These are phyloP conservation scores for Plasmodium ovale DNA, from an alignment of 169 alveolate genomes.

Conservation along the genomic window DNA sequence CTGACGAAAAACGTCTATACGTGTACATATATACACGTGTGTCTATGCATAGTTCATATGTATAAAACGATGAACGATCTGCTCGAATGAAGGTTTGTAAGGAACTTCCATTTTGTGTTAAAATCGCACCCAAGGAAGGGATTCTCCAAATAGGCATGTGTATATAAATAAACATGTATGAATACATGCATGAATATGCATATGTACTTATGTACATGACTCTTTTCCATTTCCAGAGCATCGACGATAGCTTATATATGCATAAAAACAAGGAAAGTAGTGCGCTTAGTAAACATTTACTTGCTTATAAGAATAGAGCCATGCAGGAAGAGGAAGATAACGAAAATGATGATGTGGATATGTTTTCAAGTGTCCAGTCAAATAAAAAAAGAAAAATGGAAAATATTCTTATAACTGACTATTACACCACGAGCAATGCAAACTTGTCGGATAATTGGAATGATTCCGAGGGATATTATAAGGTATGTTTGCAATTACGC, in stretches of 20 bases:
- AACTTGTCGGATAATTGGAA: constrained; percentile 86
- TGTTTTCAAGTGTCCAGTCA: constrained; percentile 66
- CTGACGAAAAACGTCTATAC: neutral
- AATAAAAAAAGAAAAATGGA: constrained; percentile 51
- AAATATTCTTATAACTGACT: constrained; percentile 40
- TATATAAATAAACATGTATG: neutral
- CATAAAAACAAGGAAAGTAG: constrained; percentile 20
- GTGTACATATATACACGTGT: neutral
- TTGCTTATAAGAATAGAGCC: neutral
- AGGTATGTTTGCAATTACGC: constrained; percentile 64
- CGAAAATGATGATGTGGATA: constrained; percentile 68
- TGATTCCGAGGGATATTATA: constrained; percentile 88
- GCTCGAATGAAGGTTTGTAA: too few species aligned
- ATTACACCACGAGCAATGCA: constrained; percentile 69
- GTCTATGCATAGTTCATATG: too few species aligned
- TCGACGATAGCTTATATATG: constrained; percentile 16
- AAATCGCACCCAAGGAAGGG: too few species aligned
- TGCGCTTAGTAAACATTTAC: neutral
- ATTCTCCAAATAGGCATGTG: neutral
- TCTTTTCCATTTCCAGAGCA: constrained; percentile 6
- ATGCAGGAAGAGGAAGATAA: constrained; percentile 26
- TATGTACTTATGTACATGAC: neutral
- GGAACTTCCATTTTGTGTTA: too few species aligned
- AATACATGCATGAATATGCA: neutral
- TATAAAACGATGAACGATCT: too few species aligned